Evolutionary conservation across 345 rosid species (phyloP).

Genomic region (Adansonia digitata): DNA sequence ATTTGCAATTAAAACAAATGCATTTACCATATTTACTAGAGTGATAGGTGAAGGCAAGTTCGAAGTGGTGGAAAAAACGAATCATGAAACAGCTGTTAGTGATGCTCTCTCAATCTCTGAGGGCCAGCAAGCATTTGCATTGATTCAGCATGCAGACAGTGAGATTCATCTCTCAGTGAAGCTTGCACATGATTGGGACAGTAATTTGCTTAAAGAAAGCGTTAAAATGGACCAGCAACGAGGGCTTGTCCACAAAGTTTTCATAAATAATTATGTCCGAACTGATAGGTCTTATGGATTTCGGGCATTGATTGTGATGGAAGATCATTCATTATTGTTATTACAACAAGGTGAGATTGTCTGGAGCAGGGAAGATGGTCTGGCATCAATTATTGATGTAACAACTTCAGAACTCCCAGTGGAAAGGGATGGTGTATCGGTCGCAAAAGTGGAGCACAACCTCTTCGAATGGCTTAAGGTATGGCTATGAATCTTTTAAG

Average conservation of each 20-base stretch:
- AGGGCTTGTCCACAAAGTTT: conserved; percentile 82
- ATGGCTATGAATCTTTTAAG: conserved; percentile 12
- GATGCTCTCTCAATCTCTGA: conserved; percentile 66
- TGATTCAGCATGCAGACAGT: conserved; percentile 53
- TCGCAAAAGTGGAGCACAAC: conserved; percentile 86
- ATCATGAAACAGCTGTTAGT: conserved; percentile 62
- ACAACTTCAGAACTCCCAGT: conserved; percentile 52
- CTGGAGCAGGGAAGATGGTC: conserved; percentile 95
- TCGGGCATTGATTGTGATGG: conserved; percentile 96
- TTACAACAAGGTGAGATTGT: conserved; percentile 91
- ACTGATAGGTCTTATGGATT: conserved; percentile 96
- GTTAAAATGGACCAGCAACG: conserved; percentile 62
- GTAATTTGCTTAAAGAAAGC: conserved; percentile 66
- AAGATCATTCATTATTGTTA: conserved; percentile 90
- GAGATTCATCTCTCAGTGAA: conserved; percentile 71
- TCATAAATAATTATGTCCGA: conserved; percentile 78
- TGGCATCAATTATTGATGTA: conserved; percentile 84
- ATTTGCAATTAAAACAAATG: conserved; percentile 50
- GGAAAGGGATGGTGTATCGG: conserved; percentile 23
- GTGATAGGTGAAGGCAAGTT: conserved; percentile 52
- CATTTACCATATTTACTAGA: conserved; percentile 40
- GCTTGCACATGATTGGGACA: conserved; percentile 57
- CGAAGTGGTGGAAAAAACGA: conserved; percentile 59
- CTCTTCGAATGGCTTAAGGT: conserved; percentile 99
- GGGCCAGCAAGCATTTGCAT: conserved; percentile 62